Conservation (phyloP, 768 basidiomycete species). For the Psilocybe azurescens region DNA sequence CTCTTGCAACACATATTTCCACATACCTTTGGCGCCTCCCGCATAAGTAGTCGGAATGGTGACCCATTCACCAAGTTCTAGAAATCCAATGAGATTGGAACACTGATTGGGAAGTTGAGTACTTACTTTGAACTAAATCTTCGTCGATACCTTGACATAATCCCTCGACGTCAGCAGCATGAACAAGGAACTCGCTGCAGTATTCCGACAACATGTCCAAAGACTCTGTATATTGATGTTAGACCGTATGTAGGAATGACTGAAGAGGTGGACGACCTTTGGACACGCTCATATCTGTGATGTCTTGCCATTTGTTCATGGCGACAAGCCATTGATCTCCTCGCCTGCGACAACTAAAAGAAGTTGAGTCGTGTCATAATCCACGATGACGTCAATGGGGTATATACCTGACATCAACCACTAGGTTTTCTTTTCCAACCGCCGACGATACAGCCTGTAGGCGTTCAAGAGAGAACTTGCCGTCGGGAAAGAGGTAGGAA, state of each 20-base stretch:
- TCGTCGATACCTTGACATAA: conserved; percentile 96
- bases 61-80: conserved; percentile 92
- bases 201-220: conserved; percentile 77
- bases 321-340: conserved; percentile 88
- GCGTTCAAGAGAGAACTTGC: conserved; percentile 76
- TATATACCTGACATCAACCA: conserved; percentile 90
- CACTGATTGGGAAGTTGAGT: not conserved
- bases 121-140: conserved; percentile 79
- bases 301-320: conserved; percentile 98
- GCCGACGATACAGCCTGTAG: conserved; percentile 62
- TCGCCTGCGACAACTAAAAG: conserved; percentile 77
- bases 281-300: conserved; percentile 93
- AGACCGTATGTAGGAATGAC: not conserved
- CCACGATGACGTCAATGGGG: not conserved
- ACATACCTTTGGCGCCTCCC: conserved; percentile 87
- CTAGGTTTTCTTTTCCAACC: conserved; percentile 86
- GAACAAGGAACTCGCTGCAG: conserved; percentile 95
- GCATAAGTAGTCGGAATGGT: conserved; percentile 94
- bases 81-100: conserved; percentile 16
- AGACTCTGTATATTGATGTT: conserved; percentile 56
- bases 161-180: conserved; percentile 99
- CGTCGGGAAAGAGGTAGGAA: conserved; percentile 90
- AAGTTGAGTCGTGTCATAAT: not conserved
- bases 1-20: not conserved
- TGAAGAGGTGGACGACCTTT: conserved; percentile 53